These are phyloP conservation scores for Rutstroemia sp. DNA, from an alignment of 2,329 filamentous ascomycete species.

Conservation along the genomic window DNA sequence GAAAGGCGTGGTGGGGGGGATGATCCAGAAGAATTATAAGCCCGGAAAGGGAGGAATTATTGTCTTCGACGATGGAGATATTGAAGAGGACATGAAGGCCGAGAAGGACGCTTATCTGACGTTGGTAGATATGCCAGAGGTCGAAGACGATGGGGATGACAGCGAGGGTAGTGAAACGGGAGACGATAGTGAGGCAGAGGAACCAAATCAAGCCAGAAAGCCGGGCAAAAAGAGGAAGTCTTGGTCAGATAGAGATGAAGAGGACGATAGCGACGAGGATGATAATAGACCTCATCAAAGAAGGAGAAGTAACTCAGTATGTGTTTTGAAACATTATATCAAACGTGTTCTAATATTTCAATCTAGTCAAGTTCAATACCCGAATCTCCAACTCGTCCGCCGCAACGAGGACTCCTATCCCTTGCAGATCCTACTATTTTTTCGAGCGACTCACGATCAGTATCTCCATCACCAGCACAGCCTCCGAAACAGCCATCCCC, in stretches of 20 bases:
- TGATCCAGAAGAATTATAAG: constrained; percentile 63
- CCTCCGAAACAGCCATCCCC: constrained; percentile 59
- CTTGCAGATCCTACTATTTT: constrained; percentile 40
- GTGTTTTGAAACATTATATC: constrained; percentile 23
- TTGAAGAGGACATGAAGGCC: constrained; percentile 67
- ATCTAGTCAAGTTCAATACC: constrained; percentile 57
- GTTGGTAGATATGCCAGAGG: constrained; percentile 84
- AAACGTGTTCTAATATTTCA: constrained; percentile 15
- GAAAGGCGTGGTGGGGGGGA: constrained; percentile 64
- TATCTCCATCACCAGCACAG: constrained; percentile 49
- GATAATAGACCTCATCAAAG: constrained; percentile 71
- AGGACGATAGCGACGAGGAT: constrained; percentile 58
- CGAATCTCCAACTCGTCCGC: constrained; percentile 53
- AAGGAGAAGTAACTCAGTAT: constrained; percentile 80
- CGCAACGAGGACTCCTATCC: constrained; percentile 52
- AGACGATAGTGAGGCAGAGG: constrained; percentile 49
- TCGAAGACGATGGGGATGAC: constrained; percentile 54
- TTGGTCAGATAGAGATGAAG: constrained; percentile 62
- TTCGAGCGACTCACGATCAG: constrained; percentile 33
- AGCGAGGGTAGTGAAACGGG: constrained; percentile 42
- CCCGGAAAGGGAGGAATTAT: constrained; percentile 81
- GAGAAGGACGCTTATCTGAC: constrained; percentile 80
- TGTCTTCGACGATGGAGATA: constrained; percentile 93
- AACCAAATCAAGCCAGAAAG: constrained; percentile 41
- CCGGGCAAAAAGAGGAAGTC: constrained; percentile 71